These are phyloP conservation scores for Ganoderma leucocontextum DNA, from an alignment of 1,284 basidiomycete species.

Conservation along the genomic window DNA sequence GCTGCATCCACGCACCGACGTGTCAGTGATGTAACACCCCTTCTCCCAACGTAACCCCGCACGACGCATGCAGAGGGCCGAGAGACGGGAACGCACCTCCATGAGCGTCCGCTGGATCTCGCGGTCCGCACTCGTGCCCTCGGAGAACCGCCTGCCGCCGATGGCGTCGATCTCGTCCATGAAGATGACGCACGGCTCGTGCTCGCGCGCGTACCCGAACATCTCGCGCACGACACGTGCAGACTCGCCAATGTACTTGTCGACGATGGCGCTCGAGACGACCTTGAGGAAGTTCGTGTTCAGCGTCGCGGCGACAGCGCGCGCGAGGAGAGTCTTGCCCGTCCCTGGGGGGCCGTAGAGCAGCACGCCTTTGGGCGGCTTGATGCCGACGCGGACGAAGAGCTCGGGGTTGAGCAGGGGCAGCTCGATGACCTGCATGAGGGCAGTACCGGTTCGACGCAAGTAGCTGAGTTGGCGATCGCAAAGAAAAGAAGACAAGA, in stretches of 20 bases:
- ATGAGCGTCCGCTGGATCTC: conserved; percentile 99
- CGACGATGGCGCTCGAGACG: conserved; percentile 98
- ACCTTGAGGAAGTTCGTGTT: conserved; percentile 99
- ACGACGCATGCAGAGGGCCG: background rate
- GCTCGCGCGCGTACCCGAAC: conserved; percentile 97
- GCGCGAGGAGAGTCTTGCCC: conserved; percentile 94
- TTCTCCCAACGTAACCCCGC: too few relatives aligned
- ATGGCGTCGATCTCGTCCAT: conserved; percentile 99
- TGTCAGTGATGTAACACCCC: background rate
- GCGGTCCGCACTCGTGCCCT: conserved; percentile 97
- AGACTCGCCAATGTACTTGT: conserved; percentile 99
- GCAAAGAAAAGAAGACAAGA: background rate
- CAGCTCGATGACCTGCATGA: conserved; percentile 87
- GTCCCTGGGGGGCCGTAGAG: conserved; percentile 95
- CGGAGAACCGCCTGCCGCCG: conserved; percentile 95
- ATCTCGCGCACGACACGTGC: conserved; percentile 96
- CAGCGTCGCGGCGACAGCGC: conserved; percentile 95
- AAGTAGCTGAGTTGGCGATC: background rate
- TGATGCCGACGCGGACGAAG: conserved; percentile 95
- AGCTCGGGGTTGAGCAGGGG: conserved; percentile 96
- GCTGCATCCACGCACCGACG: conserved; percentile 50
- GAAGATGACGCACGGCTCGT: conserved; percentile 99
- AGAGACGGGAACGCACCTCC: conserved; percentile 71
- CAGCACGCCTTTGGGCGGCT: conserved; percentile 93
- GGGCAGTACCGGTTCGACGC: background rate